phyloP scores from a whole-genome alignment of 805 yeast genomes.

The Lipomyces sp. region DNA sequence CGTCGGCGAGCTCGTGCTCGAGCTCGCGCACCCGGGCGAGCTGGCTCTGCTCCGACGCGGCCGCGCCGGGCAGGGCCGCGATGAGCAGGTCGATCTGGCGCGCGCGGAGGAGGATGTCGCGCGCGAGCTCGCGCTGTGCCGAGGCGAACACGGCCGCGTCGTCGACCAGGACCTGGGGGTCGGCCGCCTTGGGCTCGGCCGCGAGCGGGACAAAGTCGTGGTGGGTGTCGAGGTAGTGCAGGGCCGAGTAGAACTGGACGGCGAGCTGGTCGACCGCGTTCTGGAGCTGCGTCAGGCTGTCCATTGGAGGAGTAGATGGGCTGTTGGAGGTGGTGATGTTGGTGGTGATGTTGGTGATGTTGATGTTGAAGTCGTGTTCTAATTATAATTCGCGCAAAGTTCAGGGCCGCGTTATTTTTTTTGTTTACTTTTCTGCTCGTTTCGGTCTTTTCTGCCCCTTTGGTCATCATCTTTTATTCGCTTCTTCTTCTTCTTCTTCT shows the following conservation, averaged over 20 bases:
- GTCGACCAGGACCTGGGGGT: conserved; percentile 24
- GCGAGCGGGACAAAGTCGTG: conserved; percentile 51
- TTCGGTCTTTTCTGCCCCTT: no score
- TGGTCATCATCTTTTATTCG: no score
- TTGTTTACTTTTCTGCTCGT: neutral
- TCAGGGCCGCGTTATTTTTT: neutral
- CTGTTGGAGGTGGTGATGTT: neutral
- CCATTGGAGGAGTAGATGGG: no score
- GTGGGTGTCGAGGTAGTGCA: conserved; percentile 38
- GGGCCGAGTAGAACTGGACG: conserved; percentile 32
- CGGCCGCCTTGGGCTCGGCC: conserved; percentile 19
- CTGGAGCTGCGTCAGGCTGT: conserved; percentile 32
- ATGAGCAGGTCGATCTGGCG: conserved; percentile 83
- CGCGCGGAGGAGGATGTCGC: conserved; percentile 79
- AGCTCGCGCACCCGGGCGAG: conserved; percentile 58
- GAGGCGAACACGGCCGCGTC: conserved; percentile 27
- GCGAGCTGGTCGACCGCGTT: conserved; percentile 32
- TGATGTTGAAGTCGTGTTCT: no score
- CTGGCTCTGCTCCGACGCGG: conserved; percentile 75
- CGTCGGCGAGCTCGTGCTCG: conserved; percentile 46
- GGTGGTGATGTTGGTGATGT: neutral
- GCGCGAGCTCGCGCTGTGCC: conserved; percentile 70
- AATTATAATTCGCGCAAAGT: neutral
- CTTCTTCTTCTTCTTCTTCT: no score
- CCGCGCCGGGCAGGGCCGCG: conserved; percentile 89